phyloP scores from a whole-genome alignment of 1,284 basidiomycete genomes.

The Cutaneotrichosporon mucoides region DNA sequence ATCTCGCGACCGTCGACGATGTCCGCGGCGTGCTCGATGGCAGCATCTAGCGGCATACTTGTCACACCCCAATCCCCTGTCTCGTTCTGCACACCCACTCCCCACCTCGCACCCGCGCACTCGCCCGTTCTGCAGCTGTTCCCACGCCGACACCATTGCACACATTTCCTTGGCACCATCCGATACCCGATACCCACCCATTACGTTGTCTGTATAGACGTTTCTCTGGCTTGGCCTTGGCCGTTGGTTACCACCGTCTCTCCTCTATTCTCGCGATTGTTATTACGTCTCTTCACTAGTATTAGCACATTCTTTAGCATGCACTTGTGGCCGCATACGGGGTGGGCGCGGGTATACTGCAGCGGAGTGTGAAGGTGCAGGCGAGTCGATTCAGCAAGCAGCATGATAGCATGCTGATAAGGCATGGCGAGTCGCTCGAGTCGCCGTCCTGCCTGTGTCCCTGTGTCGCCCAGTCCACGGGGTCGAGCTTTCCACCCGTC shows the following conservation, averaged over 20 bases:
- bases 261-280: slow-evolving; percentile 2
- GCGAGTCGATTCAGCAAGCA: neutral
- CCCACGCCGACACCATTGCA: slow-evolving; percentile 10
- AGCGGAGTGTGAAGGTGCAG: neutral
- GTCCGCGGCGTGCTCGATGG: slow-evolving; percentile 83
- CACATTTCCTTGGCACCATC: slow-evolving; percentile 9
- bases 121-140: neutral
- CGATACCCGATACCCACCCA: slow-evolving; percentile 11
- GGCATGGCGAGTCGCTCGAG: too few relatives aligned
- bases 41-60: slow-evolving; percentile 21
- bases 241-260: neutral
- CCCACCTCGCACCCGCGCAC: neutral
- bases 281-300: slow-evolving; percentile 7
- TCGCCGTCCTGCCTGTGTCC: too few relatives aligned
- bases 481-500: too few relatives aligned
- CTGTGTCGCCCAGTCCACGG: too few relatives aligned
- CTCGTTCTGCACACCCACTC: neutral
- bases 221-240: neutral
- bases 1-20: slow-evolving; percentile 79
- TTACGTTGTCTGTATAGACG: slow-evolving; percentile 1
- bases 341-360: neutral
- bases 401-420: too few relatives aligned
- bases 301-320: slow-evolving; percentile 11
- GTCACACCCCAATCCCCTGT: neutral
- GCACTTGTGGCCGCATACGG: neutral